A percentile compares a stretch with the other conserved stretches of the same genome.
Evolutionary conservation across 2,329 filamentous ascomycete genomes (phyloP).

Genomic region (Monascus ruber): DNA sequence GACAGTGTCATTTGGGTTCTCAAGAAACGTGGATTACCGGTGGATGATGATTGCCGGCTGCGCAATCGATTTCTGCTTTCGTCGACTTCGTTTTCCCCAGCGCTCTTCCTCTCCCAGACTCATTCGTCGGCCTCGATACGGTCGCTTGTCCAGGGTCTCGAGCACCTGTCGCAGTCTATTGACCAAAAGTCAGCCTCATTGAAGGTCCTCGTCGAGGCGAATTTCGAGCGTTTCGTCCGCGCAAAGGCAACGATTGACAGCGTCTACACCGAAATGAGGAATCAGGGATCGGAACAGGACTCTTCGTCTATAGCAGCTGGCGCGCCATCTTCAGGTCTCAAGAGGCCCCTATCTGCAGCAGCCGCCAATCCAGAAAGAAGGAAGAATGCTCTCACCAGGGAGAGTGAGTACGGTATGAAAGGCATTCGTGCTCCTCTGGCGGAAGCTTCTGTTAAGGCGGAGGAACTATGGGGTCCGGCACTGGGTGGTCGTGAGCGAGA

Average conservation of each 20-base stretch:
- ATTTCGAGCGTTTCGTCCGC: conserved; percentile 95
- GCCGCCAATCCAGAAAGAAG: conserved; percentile 46
- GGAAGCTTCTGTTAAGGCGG: conserved; percentile 84
- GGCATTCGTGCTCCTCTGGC: conserved; percentile 81
- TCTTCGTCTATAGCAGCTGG: conserved; percentile 40
- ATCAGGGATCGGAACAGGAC: conserved; percentile 49
- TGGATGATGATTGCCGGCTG: conserved; percentile 72
- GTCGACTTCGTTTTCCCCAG: conserved; percentile 88
- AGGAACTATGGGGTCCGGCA: conserved; percentile 95
- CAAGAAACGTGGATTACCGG: conserved; percentile 61
- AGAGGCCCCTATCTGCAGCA: conserved; percentile 28
- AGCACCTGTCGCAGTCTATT: conserved; percentile 80
- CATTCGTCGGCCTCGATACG: conserved; percentile 79
- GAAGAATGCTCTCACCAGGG: conserved; percentile 85
- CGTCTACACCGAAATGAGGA: conserved; percentile 91
- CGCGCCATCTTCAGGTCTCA: conserved; percentile 48
- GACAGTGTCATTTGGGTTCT: conserved; percentile 78
- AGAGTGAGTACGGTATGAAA: conserved; percentile 79
- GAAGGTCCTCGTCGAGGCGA: conserved; percentile 91
- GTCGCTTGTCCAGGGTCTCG: conserved; percentile 66
- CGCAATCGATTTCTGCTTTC: conserved; percentile 90
- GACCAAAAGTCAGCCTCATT: conserved; percentile 96
- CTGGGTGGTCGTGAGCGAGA: conserved; percentile 85
- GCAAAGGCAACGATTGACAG: conserved; percentile 98
- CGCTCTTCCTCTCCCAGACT: conserved; percentile 82